Base-by-base conservation (phyloP, 768 basidiomycete species). In the Omphalotus guepiniiformis region DNA sequence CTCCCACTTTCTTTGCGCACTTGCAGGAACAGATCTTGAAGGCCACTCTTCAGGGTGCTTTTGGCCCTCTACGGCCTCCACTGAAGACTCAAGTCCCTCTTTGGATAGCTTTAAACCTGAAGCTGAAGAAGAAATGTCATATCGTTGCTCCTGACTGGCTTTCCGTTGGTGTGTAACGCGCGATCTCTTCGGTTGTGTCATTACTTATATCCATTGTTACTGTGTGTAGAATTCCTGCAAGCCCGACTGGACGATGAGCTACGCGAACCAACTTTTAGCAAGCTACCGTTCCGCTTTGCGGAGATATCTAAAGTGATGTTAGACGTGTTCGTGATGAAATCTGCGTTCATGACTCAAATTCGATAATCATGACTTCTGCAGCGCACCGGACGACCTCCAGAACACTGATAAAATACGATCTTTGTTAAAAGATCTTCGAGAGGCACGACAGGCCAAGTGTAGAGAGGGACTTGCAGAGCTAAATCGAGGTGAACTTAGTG, bases 41-140 rank as follows among this genome's bases (percentile, higher is more conserved):
- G 26, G 41, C 15, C 19, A 23, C 34, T 16, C 15, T 7, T 16
- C 63, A 96, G 93, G 93, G 92, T 44, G 84, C 85, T 43, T 96
- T 92, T 57, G 96, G 96, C 2, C 95, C 96, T 16, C 79, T 99
- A 44, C 75, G 85, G 5, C 94, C 96, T 1, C 95, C 95, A 4
- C 77, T 80, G 48, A 87, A 88, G 63, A 76, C 85, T 29, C 77
- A 77, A 54, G 81, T 98, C n/a, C 96, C 96, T 1, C 70, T 98
- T 3, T 99, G 96, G 96, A 85, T 99, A 73, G 96, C 95, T 0
- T 71, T 89, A 2, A 92, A 95, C 59, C 71, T 98, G 41, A 99
- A 99, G 68, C 63, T 84, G 59, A 96, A 97, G 74, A 88, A 89
- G 63, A 94, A 93, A 66, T 97, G 95, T 52, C 83, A 90, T 55